These are phyloP conservation scores for Hyaloscypha bicolor DNA, from an alignment of 495 filamentous ascomycete genomes.

Conservation along the genomic window DNA sequence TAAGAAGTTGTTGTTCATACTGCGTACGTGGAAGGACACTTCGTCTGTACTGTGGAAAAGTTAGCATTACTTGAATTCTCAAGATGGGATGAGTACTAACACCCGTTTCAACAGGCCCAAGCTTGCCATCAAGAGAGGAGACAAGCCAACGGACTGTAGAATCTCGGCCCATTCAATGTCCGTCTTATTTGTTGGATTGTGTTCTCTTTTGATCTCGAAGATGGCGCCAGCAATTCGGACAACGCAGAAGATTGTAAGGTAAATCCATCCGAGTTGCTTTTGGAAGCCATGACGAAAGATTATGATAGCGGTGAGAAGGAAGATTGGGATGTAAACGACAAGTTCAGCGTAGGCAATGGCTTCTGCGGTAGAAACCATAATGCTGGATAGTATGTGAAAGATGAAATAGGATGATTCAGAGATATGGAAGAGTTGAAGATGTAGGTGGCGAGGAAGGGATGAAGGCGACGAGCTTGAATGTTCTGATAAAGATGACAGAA, in stretches of 20 bases:
- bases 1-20: not conserved
- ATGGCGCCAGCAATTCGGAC: slow-evolving; percentile 26
- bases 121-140: slow-evolving; percentile 28
- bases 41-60: slow-evolving; percentile 22
- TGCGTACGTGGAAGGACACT: slow-evolving; percentile 21
- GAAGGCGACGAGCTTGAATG: not conserved
- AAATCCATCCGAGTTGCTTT: slow-evolving; percentile 33
- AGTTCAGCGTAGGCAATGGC: slow-evolving; percentile 24
- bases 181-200: slow-evolving; percentile 21
- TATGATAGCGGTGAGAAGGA: slow-evolving; percentile 26
- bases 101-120: slow-evolving; percentile 32
- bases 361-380: slow-evolving; percentile 18
- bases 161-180: slow-evolving; percentile 30
- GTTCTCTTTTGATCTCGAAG: slow-evolving; percentile 22
- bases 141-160: slow-evolving; percentile 28
- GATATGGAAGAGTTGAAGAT: not conserved
- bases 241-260: slow-evolving; percentile 25
- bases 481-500: not conserved
- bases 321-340: slow-evolving; percentile 31
- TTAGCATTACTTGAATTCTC: not conserved
- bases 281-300: slow-evolving; percentile 27
- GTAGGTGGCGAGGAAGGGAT: not conserved
- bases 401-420: not conserved
- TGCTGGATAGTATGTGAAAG: not conserved
- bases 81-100: slow-evolving; percentile 11